These are phyloP conservation scores for Tetracentron sinense DNA, from an alignment of 164 flowering plant genomes.

Conservation along the genomic window DNA sequence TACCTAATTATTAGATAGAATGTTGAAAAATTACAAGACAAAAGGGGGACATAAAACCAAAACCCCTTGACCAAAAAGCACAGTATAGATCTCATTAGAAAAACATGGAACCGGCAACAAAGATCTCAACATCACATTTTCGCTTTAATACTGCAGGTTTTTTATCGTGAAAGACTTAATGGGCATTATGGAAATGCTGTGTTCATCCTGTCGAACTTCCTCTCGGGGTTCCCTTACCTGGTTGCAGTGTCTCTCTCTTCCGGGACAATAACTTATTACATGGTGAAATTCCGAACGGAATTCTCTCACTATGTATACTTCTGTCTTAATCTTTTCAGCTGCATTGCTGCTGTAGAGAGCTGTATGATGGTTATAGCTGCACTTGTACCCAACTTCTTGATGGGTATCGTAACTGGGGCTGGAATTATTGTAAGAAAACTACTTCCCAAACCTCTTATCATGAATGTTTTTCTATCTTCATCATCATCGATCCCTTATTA, in stretches of 20 bases:
- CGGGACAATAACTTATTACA: slow-evolving; percentile 36
- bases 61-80: too few species aligned
- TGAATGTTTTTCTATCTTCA: not conserved
- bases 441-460: not conserved
- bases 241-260: slow-evolving; percentile 28
- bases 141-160: slow-evolving; percentile 34
- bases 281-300: slow-evolving; percentile 50
- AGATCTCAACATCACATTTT: too few species aligned
- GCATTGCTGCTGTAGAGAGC: slow-evolving; percentile 56
- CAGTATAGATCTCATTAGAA: too few species aligned
- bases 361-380: slow-evolving; percentile 72
- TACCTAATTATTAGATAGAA: too few species aligned
- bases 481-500: not conserved
- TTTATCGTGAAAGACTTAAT: slow-evolving; percentile 49
- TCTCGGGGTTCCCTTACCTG: slow-evolving; percentile 57
- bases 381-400: slow-evolving; percentile 60
- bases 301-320: slow-evolving; percentile 31
- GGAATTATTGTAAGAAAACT: slow-evolving; percentile 34
- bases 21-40: too few species aligned
- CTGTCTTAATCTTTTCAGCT: slow-evolving; percentile 36
- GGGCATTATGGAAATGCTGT: slow-evolving; percentile 61
- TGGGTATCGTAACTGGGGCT: slow-evolving; percentile 50
- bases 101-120: too few species aligned
- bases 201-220: slow-evolving; percentile 47
- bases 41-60: too few species aligned